Conservation (phyloP, 2,329 filamentous ascomycete genomes). For the Aureobasidium sp. region DNA sequence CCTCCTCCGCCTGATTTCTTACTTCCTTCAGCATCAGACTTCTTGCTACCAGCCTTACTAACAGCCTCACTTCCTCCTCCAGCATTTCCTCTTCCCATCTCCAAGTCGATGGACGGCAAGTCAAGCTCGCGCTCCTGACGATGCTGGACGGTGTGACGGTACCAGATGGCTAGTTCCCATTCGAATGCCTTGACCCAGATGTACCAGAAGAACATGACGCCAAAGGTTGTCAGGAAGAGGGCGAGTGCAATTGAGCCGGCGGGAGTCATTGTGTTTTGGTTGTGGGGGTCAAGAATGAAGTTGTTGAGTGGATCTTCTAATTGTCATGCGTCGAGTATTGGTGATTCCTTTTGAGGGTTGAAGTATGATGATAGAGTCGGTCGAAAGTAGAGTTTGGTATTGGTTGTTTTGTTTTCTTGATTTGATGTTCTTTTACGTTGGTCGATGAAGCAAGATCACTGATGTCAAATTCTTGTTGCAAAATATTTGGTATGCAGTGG, state of each 20-base stretch:
- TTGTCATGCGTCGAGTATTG: too few relatives aligned
- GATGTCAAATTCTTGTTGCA: background rate
- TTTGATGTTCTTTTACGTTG: background rate
- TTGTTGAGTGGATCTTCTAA: background rate
- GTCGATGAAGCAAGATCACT: background rate
- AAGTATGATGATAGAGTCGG: too few relatives aligned
- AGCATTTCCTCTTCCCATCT: background rate
- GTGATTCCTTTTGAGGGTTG: too few relatives aligned
- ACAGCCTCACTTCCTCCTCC: background rate
- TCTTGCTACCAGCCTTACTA: background rate
- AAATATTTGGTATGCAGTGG: background rate
- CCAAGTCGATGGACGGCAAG: background rate
- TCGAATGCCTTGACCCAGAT: background rate
- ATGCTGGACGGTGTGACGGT: background rate
- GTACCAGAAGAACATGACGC: background rate
- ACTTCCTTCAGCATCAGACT: background rate
- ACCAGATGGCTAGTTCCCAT: constrained; percentile 3
- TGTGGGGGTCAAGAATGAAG: background rate
- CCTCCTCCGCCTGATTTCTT: background rate
- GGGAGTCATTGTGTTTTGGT: background rate
- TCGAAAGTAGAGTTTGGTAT: background rate
- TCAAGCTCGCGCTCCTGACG: background rate
- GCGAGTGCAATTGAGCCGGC: background rate
- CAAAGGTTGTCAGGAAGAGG: background rate
- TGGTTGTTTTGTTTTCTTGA: background rate